phyloP scores from a whole-genome alignment of 2,329 filamentous ascomycete species.

The Diaporthe caulivora region DNA sequence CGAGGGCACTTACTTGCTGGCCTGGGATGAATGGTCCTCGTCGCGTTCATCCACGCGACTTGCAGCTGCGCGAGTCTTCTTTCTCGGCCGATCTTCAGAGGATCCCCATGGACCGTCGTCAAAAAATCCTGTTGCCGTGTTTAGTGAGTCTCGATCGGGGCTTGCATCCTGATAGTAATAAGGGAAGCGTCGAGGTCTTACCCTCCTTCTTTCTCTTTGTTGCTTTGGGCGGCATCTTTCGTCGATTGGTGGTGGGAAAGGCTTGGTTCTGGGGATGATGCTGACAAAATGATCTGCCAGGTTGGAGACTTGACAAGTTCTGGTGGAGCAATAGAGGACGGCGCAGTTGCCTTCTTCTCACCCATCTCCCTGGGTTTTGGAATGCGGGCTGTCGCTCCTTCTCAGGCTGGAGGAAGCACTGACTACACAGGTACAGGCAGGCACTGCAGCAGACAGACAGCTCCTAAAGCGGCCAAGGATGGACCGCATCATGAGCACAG shows the following conservation, averaged over 20 bases:
- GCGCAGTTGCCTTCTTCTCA: neutral
- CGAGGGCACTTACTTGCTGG: conserved; percentile 13
- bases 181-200: neutral
- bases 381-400: neutral
- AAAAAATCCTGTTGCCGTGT: neutral
- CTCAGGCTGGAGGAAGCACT: neutral
- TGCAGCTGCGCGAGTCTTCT: conserved; percentile 11
- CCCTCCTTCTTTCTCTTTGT: conserved; percentile 33
- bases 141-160: neutral
- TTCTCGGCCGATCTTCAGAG: conserved; percentile 18
- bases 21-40: neutral
- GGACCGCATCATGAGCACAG: no score
- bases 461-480: neutral
- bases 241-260: neutral
- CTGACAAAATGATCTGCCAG: no score
- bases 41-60: neutral
- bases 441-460: neutral
- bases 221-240: conserved; percentile 34
- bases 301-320: neutral
- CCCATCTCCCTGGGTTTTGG: neutral
- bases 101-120: conserved; percentile 26
- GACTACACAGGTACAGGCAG: neutral
- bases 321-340: no score
- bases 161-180: no score
- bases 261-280: neutral